Conservation (phyloP, 257 asterid species). For the Verbascum thapsus region DNA sequence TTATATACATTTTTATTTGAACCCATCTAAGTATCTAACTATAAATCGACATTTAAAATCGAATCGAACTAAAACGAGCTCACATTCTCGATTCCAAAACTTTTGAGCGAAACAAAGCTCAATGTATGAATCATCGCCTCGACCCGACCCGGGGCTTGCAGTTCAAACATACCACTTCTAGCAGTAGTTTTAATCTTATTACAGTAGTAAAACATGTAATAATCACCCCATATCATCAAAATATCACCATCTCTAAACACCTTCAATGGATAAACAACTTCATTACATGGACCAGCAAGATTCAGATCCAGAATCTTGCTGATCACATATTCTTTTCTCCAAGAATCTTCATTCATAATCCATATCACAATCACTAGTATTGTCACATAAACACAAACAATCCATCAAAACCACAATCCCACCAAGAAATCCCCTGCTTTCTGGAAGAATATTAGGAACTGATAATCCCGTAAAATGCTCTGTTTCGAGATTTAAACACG, state of each 20-base stretch:
- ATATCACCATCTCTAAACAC: conserved; percentile 45
- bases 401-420: conserved; percentile 25
- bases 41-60: no score
- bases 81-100: conserved; percentile 21
- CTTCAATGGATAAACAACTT: conserved; percentile 32
- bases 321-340: conserved; percentile 39
- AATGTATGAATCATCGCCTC: conserved; percentile 27
- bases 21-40: no score
- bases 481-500: conserved; percentile 43
- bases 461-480: conserved; percentile 27
- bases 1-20: no score
- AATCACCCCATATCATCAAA: conserved; percentile 40
- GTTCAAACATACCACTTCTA: not conserved
- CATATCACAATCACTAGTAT: conserved; percentile 40
- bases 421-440: not conserved
- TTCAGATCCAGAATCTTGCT: conserved; percentile 20
- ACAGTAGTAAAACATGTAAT: conserved; percentile 31
- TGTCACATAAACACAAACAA: conserved; percentile 35
- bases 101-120: conserved; percentile 43
- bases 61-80: not conserved
- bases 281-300: not conserved
- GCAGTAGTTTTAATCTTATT: conserved; percentile 24
- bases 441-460: conserved; percentile 22
- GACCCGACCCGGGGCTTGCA: not conserved
- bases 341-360: conserved; percentile 51